phyloP scores from a whole-genome alignment of 345 rosid species.

The Salix koriyanagi region DNA sequence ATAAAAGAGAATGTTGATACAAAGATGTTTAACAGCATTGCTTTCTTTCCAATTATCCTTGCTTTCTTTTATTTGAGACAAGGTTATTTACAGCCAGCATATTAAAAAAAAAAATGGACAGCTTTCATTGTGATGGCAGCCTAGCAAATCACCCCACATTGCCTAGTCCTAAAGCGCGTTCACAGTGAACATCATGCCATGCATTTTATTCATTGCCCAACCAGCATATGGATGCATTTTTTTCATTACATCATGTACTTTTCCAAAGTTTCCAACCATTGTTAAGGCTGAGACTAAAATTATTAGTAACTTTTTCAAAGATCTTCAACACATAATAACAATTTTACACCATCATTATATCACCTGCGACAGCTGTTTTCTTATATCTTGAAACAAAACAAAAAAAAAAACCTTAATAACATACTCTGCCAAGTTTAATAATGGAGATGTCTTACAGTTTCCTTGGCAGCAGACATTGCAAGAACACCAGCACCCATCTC shows the following conservation, averaged over 20 bases:
- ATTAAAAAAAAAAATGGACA: neutral
- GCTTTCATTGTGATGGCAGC: neutral
- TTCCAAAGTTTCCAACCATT: neutral
- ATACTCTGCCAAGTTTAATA: neutral
- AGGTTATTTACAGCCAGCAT: neutral
- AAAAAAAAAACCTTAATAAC: neutral
- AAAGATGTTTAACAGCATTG: neutral
- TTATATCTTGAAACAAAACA: neutral
- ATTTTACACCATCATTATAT: neutral
- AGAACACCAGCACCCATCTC: conserved; percentile 99
- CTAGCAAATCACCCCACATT: neutral
- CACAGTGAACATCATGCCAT: neutral
- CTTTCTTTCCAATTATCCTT: neutral
- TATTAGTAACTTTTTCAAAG: neutral
- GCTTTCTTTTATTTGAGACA: neutral
- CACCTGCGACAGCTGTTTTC: neutral
- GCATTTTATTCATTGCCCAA: neutral
- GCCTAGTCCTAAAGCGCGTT: neutral
- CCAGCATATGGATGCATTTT: neutral
- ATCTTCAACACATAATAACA: neutral
- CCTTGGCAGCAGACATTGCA: conserved; percentile 98
- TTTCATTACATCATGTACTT: neutral
- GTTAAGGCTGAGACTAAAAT: neutral
- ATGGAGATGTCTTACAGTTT: conserved; percentile 60
- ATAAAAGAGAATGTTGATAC: neutral